A percentile compares a stretch with the other conserved stretches of the same genome.
phyloP scores from a whole-genome alignment of 116 monocot species.

The Papilionanthe hybrid region DNA sequence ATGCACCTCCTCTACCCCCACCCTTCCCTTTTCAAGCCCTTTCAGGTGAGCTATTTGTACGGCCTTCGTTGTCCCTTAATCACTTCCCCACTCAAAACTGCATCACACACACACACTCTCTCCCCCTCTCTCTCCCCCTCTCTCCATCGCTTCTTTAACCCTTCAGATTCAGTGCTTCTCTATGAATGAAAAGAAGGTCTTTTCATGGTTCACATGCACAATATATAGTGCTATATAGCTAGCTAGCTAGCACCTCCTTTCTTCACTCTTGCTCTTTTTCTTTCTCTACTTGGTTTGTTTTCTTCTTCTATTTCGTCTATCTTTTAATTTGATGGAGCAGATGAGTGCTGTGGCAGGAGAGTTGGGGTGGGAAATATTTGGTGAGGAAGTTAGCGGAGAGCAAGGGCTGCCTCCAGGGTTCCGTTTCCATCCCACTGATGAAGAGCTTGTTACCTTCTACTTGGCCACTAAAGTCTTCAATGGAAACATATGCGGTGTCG shows the following conservation, averaged over 20 bases:
- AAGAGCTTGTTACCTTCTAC: constrained; percentile 90
- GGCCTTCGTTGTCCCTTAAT: not conserved
- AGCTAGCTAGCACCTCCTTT: not conserved
- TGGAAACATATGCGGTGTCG: constrained; percentile 42
- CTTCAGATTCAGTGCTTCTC: constrained; percentile 35
- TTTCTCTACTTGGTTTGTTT: not conserved
- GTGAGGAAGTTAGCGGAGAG: constrained; percentile 35
- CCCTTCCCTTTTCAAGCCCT: constrained; percentile 4
- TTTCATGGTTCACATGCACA: constrained; percentile 6
- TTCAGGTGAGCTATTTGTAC: constrained; percentile 8
- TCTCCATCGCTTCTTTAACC: constrained; percentile 6
- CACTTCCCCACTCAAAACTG: constrained; percentile 1
- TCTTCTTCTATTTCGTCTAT: not conserved
- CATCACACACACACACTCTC: not conserved
- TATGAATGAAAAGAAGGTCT: constrained; percentile 12
- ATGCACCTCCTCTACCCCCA: not conserved
- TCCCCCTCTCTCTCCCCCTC: not conserved
- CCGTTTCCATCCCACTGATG: constrained; percentile 92
- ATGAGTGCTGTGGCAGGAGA: constrained; percentile 34
- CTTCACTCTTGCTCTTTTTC: not conserved
- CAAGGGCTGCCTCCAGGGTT: constrained; percentile 78
- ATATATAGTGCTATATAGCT: not conserved
- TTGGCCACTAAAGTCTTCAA: constrained; percentile 76
- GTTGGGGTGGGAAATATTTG: constrained; percentile 42
- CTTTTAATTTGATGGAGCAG: constrained; percentile 1